A percentile compares a stretch with the other conserved stretches of the same genome.
Evolutionary conservation across 805 yeast species (phyloP).

Genomic region (Sugiyamaella mastotermitis): DNA sequence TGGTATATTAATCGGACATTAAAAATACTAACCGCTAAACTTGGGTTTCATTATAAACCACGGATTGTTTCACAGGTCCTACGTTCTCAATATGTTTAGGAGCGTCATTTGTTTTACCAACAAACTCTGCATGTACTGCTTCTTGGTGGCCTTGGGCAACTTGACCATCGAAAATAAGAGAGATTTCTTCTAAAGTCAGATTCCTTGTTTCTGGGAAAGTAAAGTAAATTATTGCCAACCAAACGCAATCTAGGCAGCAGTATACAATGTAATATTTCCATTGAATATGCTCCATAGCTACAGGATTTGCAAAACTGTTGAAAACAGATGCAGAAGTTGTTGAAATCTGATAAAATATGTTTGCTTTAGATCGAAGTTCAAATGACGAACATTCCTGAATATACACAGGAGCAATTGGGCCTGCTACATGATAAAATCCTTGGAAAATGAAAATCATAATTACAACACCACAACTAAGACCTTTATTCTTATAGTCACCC

Average conservation of each 20-base stretch:
- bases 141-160: background rate
- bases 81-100: slow-evolving; percentile 2
- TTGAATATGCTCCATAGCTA: slow-evolving; percentile 36
- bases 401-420: slow-evolving; percentile 16
- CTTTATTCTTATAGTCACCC: slow-evolving; percentile 16
- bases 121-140: slow-evolving; percentile 3
- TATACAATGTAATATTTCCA: slow-evolving; percentile 42
- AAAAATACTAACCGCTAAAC: no score
- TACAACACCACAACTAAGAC: slow-evolving; percentile 13
- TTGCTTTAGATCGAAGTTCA: slow-evolving; percentile 38
- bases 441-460: slow-evolving; percentile 6
- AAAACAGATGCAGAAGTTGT: slow-evolving; percentile 21
- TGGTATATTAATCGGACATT: no score
- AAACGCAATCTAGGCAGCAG: slow-evolving; percentile 23
- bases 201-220: slow-evolving; percentile 40
- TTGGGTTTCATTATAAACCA: no score
- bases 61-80: no score
- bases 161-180: slow-evolving; percentile 35
- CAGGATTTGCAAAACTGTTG: slow-evolving; percentile 32
- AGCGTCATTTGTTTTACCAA: slow-evolving; percentile 3
- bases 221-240: slow-evolving; percentile 29
- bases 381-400: slow-evolving; percentile 22
- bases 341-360: slow-evolving; percentile 26
- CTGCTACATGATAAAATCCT: slow-evolving; percentile 11
- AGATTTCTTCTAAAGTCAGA: slow-evolving; percentile 39